These are phyloP conservation scores for Pleurotus giganteus DNA, from an alignment of 768 basidiomycete genomes.

Conservation along the genomic window DNA sequence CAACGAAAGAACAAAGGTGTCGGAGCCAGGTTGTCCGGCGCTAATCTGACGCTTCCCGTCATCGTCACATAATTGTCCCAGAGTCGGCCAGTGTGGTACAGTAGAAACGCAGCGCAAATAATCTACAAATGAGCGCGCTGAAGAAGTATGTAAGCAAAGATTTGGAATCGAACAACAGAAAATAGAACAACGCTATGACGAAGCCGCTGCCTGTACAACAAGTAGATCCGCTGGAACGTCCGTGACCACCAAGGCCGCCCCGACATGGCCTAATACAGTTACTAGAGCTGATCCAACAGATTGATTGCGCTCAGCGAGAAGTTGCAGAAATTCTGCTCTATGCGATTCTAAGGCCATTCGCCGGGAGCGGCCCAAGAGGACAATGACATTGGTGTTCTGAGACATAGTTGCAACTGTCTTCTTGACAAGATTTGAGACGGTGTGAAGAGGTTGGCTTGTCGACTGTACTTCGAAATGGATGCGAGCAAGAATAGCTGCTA, in stretches of 20 bases:
- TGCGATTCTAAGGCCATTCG: conserved; percentile 63
- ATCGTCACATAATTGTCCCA: not conserved
- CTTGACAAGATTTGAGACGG: conserved; percentile 44
- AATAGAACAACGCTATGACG: not conserved
- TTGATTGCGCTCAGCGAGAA: conserved; percentile 39
- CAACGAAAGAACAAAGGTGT: too few species aligned
- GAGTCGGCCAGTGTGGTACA: not conserved
- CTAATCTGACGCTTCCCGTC: not conserved
- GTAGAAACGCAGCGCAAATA: not conserved
- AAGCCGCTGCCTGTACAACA: conserved; percentile 46
- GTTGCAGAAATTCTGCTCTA: conserved; percentile 50
- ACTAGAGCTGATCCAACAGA: conserved; percentile 54
- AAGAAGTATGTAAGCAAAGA: not conserved
- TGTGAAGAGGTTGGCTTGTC: conserved; percentile 55
- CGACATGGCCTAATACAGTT: conserved; percentile 76
- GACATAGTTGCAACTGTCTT: conserved; percentile 23
- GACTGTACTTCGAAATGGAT: conserved; percentile 56
- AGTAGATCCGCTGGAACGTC: conserved; percentile 49
- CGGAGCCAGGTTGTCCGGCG: too few species aligned
- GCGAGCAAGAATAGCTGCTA: conserved; percentile 50
- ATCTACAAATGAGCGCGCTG: not conserved
- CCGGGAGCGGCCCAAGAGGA: conserved; percentile 73
- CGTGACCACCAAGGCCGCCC: conserved; percentile 61
- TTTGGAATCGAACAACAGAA: not conserved
- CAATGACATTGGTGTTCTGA: conserved; percentile 49